Percentiles rank a stretch among this genome's conserved stretches.
phyloP scores from a whole-genome alignment of 164 flowering plant genomes.

The Cinnamomum chago region DNA sequence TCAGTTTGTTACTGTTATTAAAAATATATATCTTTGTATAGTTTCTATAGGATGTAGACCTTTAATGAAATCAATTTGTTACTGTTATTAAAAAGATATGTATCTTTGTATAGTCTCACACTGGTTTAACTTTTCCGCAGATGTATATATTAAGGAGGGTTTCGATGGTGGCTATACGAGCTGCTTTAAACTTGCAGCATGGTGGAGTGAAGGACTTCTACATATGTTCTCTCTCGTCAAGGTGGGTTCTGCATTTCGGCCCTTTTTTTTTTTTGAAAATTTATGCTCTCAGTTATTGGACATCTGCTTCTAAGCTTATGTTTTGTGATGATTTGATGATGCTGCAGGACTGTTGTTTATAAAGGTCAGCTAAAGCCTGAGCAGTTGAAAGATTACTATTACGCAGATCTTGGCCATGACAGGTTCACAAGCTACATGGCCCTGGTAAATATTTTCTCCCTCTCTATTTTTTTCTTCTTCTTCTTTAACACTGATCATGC shows the following conservation, averaged over 20 bases:
- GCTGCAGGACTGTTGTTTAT: conserved; percentile 88
- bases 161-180: conserved; percentile 88
- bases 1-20: no score
- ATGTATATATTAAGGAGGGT: conserved; percentile 93
- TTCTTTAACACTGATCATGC: no score
- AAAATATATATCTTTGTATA: no score
- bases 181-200: conserved; percentile 79
- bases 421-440: conserved; percentile 99
- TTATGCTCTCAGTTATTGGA: not conserved
- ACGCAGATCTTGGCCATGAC: conserved; percentile 93
- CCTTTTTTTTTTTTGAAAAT: not conserved
- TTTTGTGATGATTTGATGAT: not conserved
- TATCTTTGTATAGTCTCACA: not conserved
- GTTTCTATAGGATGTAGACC: conserved; percentile 1
- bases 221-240: conserved; percentile 94
- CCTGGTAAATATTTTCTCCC: conserved; percentile 90
- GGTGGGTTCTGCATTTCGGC: conserved; percentile 33
- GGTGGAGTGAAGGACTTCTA: conserved; percentile 88
- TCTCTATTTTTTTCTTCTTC: conserved; percentile 47
- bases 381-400: conserved; percentile 84
- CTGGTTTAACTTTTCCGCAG: conserved; percentile 31
- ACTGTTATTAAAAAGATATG: no score
- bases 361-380: conserved; percentile 96
- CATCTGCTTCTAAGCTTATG: not conserved
- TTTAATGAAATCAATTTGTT: no score